phyloP scores from a whole-genome alignment of 257 asterid genomes.

The Forsythia viridissima region DNA sequence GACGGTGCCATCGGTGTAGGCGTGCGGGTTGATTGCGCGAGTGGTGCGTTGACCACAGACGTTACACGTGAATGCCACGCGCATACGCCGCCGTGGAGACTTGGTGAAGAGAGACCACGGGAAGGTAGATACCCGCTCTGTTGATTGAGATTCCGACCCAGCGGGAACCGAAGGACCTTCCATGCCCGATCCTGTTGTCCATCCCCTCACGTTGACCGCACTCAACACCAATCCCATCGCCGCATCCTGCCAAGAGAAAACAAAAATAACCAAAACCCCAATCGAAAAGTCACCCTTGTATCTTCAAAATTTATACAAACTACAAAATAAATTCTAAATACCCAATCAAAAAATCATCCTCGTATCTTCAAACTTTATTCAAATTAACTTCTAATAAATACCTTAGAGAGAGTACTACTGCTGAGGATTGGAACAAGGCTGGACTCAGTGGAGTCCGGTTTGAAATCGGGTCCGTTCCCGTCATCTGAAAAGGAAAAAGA shows the following conservation, averaged over 20 bases:
- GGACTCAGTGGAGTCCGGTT: constrained; percentile 38
- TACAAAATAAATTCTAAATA: not conserved
- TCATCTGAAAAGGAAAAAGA: constrained; percentile 31
- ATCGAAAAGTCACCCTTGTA: not conserved
- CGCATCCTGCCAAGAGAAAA: constrained; percentile 54
- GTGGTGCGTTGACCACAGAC: constrained; percentile 97
- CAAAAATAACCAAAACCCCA: not conserved
- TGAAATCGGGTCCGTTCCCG: constrained; percentile 55
- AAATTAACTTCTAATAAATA: not conserved
- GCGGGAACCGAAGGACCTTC: constrained; percentile 82
- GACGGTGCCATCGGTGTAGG: constrained; percentile 96
- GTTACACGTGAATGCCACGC: constrained; percentile 91
- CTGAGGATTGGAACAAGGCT: constrained; percentile 50
- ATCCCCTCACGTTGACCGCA: constrained; percentile 82
- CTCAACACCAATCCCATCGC: constrained; percentile 91
- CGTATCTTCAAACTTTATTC: not conserved
- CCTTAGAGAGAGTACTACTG: constrained; percentile 64
- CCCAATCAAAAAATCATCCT: not conserved
- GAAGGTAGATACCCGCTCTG: constrained; percentile 67
- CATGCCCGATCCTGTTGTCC: constrained; percentile 98
- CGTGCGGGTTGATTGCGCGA: constrained; percentile 97
- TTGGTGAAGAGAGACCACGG: constrained; percentile 97
- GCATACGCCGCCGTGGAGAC: constrained; percentile 94
- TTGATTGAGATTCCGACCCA: constrained; percentile 48
- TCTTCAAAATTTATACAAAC: not conserved